Base-by-base conservation (phyloP, 2,329 filamentous ascomycete species). In the Cryphonectria radicalis region DNA sequence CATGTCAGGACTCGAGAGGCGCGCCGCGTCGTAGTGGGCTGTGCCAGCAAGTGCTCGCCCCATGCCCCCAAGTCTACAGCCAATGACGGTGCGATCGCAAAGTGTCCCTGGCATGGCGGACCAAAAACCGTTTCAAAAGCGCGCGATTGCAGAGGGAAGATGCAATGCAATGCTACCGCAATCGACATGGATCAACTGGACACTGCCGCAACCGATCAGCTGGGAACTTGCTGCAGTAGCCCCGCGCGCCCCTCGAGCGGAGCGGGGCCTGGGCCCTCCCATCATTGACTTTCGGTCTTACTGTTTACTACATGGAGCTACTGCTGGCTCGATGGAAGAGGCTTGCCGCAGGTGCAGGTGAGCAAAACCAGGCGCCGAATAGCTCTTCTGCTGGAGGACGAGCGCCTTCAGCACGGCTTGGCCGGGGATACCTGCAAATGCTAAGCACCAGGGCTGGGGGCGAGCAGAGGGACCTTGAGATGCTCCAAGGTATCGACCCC, bases 181-280 rank as follows among this genome's bases (percentile, higher is more conserved):
- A 53, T 13, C 13, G 63, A 65, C 63, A 65, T 32, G 63, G 63
- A 53, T 65, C 25, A 32, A 32, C 22, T 37, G 40, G 50, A 17
- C 66, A 68, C 66, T 63, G 66, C 66, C 66, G 66, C 66, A 62
- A 59, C 57, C 19, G 37, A 60, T 63, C 66, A 37, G 43, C 63
- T 65, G 63, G 43, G 32, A 35, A 13, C 43, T 35, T 35, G 42
- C 42, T 46, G 40, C 63, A 25, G 63, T 57, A 57, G 53, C 55
- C 7, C 55, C 8, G 28, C 25, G n/a, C 25, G 46, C 25, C 25
- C 53, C 28, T 35, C 55, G 28, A 59, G 55, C 55, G 6, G 28
- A 59, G 55, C 55, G 46, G 46, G 46, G 22, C n/a, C 55, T 19
- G 4, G 13, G 6, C 14, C 55, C 55, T 35, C 32, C 53, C 53